A percentile compares a stretch with the other conserved stretches of the same genome.
These are phyloP conservation scores for Leishmania mexicana DNA, from an alignment of 208 protist genomes.

Conservation along the genomic window DNA sequence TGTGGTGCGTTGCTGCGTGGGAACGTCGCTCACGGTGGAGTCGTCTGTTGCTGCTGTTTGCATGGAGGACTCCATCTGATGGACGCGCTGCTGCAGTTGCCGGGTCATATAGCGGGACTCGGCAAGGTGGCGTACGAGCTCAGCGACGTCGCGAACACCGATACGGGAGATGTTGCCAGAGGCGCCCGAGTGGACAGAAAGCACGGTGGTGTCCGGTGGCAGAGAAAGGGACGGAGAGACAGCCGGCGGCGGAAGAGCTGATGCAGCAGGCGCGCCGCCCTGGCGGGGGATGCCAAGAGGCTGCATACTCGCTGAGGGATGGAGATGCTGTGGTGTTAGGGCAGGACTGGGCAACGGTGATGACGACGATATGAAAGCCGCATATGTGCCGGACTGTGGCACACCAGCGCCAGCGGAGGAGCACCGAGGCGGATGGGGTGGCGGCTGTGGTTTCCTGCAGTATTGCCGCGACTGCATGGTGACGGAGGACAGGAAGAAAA, in stretches of 20 bases:
- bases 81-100: conserved; percentile 40
- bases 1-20: neutral
- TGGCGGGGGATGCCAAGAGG: neutral
- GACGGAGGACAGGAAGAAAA: neutral
- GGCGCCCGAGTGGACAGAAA: neutral
- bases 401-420: neutral
- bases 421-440: neutral
- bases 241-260: neutral
- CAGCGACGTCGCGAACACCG: conserved; percentile 54
- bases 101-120: conserved; percentile 53
- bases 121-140: conserved; percentile 73
- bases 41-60: neutral
- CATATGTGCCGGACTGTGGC: neutral
- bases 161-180: conserved; percentile 17
- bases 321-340: neutral
- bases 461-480: neutral
- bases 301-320: neutral
- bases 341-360: neutral
- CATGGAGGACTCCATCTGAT: conserved; percentile 16
- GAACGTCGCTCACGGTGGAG: neutral
- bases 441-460: neutral
- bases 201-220: neutral
- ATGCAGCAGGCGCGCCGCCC: neutral
- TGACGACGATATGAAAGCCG: neutral
- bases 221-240: neutral